phyloP scores from a whole-genome alignment of 148 eudicot species.

The Camellia granthamiana region DNA sequence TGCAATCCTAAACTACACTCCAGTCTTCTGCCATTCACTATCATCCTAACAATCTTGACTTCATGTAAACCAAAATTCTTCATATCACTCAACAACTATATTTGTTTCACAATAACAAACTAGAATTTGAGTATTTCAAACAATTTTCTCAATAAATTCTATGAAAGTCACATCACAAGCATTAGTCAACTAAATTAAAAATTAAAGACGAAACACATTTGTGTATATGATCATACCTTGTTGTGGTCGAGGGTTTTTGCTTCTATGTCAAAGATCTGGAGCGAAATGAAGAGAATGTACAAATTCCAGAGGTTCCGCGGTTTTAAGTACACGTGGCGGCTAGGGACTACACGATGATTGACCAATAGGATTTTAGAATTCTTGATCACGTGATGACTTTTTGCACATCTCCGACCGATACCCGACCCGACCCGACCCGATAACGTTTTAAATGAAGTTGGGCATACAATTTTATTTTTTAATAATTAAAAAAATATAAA shows the following conservation, averaged over 20 bases:
- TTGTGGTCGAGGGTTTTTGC: conserved; percentile 27
- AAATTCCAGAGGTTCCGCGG: conserved; percentile 35
- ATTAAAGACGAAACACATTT: neutral
- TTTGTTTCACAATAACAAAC: neutral
- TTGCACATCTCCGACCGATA: neutral
- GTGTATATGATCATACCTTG: conserved; percentile 11
- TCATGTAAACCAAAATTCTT: neutral
- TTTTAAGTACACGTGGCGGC: conserved; percentile 40
- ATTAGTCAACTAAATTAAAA: neutral
- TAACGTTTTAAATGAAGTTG: neutral
- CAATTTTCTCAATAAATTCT: neutral
- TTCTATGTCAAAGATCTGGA: conserved; percentile 28
- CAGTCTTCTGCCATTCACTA: too few species aligned
- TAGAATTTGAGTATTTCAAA: neutral
- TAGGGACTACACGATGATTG: conserved; percentile 37
- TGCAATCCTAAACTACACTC: neutral
- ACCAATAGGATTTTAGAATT: conserved; percentile 52
- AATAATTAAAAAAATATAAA: neutral
- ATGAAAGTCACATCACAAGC: neutral
- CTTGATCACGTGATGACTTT: neutral
- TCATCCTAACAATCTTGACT: neutral
- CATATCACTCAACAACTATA: neutral
- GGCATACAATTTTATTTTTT: neutral
- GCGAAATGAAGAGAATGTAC: conserved; percentile 19
- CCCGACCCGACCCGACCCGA: neutral